These are phyloP conservation scores for Botrytis hyacinthi DNA, from an alignment of 2,329 filamentous ascomycete species.

Conservation along the genomic window DNA sequence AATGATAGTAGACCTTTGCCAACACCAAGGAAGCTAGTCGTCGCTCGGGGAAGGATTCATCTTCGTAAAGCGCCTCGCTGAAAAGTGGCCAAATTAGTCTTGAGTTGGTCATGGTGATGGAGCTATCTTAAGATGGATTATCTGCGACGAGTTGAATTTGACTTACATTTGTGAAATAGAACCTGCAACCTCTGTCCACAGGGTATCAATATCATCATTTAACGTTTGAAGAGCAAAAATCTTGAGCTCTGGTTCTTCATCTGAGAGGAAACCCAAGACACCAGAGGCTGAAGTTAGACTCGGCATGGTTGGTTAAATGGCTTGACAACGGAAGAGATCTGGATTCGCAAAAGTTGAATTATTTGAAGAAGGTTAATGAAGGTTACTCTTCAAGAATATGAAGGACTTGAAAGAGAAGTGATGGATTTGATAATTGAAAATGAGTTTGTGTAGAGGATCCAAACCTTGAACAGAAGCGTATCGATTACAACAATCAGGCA, in stretches of 20 bases:
- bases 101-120: background rate
- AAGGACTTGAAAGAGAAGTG: background rate
- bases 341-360: background rate
- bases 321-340: background rate
- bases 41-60: conserved; percentile 89
- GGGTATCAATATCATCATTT: conserved; percentile 92
- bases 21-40: conserved; percentile 92
- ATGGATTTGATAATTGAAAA: background rate
- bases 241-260: conserved; percentile 91
- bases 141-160: background rate
- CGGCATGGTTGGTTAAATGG: conserved; percentile 60
- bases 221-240: conserved; percentile 92
- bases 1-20: conserved; percentile 97
- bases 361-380: background rate
- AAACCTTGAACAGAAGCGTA: background rate
- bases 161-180: conserved; percentile 89
- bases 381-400: background rate
- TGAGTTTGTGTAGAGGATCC: background rate
- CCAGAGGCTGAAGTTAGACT: conserved; percentile 91
- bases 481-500: conserved; percentile 15
- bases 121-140: background rate
- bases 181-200: conserved; percentile 96
- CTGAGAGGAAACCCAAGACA: conserved; percentile 90
- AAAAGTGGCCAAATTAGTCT: conserved; percentile 27
- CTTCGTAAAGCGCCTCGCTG: conserved; percentile 96